These are phyloP conservation scores for Vitis amurensis DNA, from an alignment of 164 flowering plant genomes.

Conservation along the genomic window DNA sequence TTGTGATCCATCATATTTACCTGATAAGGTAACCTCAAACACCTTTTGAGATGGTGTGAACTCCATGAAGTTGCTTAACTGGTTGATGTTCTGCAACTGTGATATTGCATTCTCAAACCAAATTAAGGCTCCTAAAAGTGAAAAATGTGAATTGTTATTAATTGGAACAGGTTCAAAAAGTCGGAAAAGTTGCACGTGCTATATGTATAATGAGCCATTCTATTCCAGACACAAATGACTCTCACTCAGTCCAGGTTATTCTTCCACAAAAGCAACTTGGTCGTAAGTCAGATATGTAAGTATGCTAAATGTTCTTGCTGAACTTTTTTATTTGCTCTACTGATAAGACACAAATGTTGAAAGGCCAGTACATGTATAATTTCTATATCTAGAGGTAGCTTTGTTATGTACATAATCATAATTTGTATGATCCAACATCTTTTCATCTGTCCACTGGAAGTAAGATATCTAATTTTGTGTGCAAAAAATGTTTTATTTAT, in stretches of 20 bases:
- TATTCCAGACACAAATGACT: conserved; percentile 80
- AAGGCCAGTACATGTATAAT: neutral
- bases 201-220: conserved; percentile 97
- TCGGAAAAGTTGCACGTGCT: conserved; percentile 94
- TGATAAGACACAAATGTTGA: neutral
- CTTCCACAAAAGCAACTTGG: conserved; percentile 97
- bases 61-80: neutral
- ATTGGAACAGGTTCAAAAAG: conserved; percentile 64
- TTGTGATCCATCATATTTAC: conserved; percentile 90
- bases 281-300: conserved; percentile 95
- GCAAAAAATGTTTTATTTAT: too few relatives aligned
- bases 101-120: neutral
- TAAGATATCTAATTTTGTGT: too few relatives aligned
- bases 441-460: too few relatives aligned
- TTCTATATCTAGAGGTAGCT: neutral
- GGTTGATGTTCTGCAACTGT: neutral
- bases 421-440: too few relatives aligned
- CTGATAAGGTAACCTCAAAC: conserved; percentile 62
- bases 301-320: neutral
- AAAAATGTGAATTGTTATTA: neutral
- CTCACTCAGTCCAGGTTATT: conserved; percentile 91
- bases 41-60: neutral
- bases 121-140: neutral
- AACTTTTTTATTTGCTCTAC: neutral
- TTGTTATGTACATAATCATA: too few relatives aligned